Percentiles rank a stretch among this genome's conserved stretches.
phyloP scores from a whole-genome alignment of 768 basidiomycete genomes.

The Flagelloscypha sp. region DNA sequence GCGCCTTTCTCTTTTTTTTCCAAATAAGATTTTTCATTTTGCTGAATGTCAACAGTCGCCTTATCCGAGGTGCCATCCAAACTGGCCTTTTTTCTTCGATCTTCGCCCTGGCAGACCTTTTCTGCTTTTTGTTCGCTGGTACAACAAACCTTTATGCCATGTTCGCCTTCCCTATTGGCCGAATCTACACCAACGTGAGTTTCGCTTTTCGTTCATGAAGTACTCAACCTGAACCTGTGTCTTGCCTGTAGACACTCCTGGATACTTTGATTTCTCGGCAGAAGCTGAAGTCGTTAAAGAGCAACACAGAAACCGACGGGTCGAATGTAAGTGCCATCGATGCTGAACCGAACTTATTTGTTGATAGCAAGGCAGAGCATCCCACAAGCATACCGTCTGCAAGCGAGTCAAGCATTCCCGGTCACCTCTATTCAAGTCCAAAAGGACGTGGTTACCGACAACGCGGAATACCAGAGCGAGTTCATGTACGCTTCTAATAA shows the following conservation, averaged over 20 bases:
- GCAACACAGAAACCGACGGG: too few species aligned
- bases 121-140: conserved; percentile 22
- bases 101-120: conserved; percentile 43
- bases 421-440: conserved; percentile 22
- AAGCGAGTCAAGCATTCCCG: conserved; percentile 12
- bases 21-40: too few species aligned
- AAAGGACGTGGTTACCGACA: conserved; percentile 21
- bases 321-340: conserved; percentile 20
- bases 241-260: conserved; percentile 26
- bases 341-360: conserved; percentile 14
- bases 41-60: conserved; percentile 44
- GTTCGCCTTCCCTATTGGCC: conserved; percentile 32
- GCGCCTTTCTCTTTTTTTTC: too few species aligned
- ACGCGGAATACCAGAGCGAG: too few species aligned
- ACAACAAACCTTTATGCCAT: conserved; percentile 26
- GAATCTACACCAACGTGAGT: conserved; percentile 40
- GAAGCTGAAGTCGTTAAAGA: conserved; percentile 26
- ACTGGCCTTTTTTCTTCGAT: conserved; percentile 45
- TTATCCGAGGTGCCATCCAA: conserved; percentile 47
- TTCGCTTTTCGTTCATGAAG: neutral
- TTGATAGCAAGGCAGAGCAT: conserved; percentile 7
- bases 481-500: too few species aligned
- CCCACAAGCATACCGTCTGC: conserved; percentile 21
- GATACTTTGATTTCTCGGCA: conserved; percentile 35
- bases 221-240: neutral